These are phyloP conservation scores for Yarrowia sp. DNA, from an alignment of 805 yeast species.

Conservation along the genomic window DNA sequence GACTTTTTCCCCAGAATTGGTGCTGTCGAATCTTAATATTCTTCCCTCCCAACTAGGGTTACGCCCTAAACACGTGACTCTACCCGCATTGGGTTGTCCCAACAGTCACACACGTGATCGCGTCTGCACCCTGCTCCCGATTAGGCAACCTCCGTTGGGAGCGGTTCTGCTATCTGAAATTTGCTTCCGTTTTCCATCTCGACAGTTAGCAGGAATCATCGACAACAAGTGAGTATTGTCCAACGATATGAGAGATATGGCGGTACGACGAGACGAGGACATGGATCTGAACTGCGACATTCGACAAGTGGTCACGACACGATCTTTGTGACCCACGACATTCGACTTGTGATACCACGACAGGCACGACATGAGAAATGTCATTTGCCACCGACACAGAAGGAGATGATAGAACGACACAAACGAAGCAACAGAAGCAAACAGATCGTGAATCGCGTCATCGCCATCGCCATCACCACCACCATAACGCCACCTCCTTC, in stretches of 20 bases:
- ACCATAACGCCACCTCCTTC: too few species aligned
- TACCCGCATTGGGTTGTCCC: background rate
- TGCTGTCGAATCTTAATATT: too few species aligned
- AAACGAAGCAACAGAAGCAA: too few species aligned
- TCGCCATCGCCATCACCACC: too few species aligned
- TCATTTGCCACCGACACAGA: background rate
- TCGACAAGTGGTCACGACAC: background rate
- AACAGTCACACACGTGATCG: constrained; percentile 38
- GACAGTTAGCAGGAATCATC: constrained; percentile 39
- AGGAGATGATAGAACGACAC: too few species aligned
- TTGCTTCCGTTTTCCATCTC: constrained; percentile 38
- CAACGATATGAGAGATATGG: background rate
- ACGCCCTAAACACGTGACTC: constrained; percentile 6
- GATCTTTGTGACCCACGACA: background rate
- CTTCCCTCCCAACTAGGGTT: constrained; percentile 15
- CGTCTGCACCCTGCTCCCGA: constrained; percentile 13
- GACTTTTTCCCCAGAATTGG: background rate
- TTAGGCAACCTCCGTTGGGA: constrained; percentile 37
- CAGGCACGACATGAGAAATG: background rate
- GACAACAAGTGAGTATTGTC: constrained; percentile 39
- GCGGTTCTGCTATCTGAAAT: constrained; percentile 36
- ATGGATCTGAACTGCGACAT: too few species aligned
- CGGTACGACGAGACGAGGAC: background rate
- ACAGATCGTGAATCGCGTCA: too few species aligned
- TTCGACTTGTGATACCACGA: background rate